Base-by-base conservation (phyloP, 2,329 filamentous ascomycete genomes). In the Colletotrichum godetiae region DNA sequence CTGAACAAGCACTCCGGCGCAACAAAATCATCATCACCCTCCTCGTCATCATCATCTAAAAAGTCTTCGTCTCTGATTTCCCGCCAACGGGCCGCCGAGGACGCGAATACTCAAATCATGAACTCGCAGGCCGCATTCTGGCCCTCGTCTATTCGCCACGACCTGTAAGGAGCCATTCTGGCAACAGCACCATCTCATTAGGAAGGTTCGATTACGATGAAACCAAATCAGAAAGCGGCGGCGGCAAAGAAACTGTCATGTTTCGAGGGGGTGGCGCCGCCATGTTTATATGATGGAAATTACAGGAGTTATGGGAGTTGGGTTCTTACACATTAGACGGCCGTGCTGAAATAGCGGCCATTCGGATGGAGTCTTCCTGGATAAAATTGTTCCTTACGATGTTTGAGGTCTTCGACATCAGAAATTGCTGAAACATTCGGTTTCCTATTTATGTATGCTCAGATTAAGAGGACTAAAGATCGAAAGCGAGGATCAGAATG, bases 11-110 rank as follows among this genome's bases (percentile, higher is more conserved):
- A 37, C 12, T 27, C 31, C 29, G 13, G 61, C 46, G 27, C 60
- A 3, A 33, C 19, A 22, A 52, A n/a, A 24, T 63, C 46, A 13
- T 53, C 46, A 22, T 52, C 49, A 4, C 19, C 42, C 4, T 52
- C 46, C 5, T 52, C 46, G 13, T 24, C 49, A 53, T 53, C 49
- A 53, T 53, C 52, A 35, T 61, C 71, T 13, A 61, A 66, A 19
- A 71, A 73, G 67, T 62, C 60, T 11, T 24, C 71, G 3, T 66
- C 67, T 29, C 71, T 71, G 22, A 37, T 58, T 19, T 67, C 71
- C 42, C 67, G 71, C 11, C 71, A 71, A 70, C 56, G 49, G n/a
- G 71, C 71, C n/a, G 67, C 71, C 19, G 67, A 65, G 29, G 35
- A 71, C 49, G 56, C 61, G 49, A 52, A 56, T 33, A 55, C 59